phyloP scores from a whole-genome alignment of 2,329 filamentous ascomycete species.

The Pyrenochaeta sp. region DNA sequence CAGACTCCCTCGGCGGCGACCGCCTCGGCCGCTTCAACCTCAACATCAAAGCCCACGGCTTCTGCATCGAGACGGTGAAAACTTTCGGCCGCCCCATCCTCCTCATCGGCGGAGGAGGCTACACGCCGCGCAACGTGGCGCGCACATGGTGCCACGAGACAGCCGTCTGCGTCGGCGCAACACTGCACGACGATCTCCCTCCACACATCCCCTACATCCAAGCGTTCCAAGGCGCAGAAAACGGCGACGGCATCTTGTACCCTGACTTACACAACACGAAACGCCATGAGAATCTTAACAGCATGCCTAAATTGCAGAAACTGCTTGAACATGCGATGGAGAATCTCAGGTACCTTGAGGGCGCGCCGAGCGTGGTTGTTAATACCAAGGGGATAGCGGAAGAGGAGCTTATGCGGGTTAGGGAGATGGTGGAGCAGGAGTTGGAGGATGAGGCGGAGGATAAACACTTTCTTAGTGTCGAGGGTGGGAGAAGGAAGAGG shows the following conservation, averaged over 20 bases:
- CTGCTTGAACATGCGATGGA: slow-evolving; percentile 82
- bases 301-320: slow-evolving; percentile 75
- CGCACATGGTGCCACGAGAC: slow-evolving; percentile 98
- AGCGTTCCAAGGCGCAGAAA: slow-evolving; percentile 83
- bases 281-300: slow-evolving; percentile 78
- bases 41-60: slow-evolving; percentile 92
- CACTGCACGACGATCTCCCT: slow-evolving; percentile 77
- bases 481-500: slow-evolving; percentile 49
- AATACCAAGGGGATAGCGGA: slow-evolving; percentile 83
- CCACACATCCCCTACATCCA: slow-evolving; percentile 83
- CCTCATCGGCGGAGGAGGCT: slow-evolving; percentile 92
- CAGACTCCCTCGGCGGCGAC: slow-evolving; percentile 93
- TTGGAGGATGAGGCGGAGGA: slow-evolving; percentile 72
- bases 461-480: slow-evolving; percentile 66
- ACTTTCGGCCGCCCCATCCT: slow-evolving; percentile 80
- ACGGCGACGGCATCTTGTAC: slow-evolving; percentile 74
- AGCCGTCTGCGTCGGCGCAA: slow-evolving; percentile 80
- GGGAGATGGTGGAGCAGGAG: slow-evolving; percentile 73
- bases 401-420: slow-evolving; percentile 63
- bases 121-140: slow-evolving; percentile 95
- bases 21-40: slow-evolving; percentile 95
- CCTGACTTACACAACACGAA: slow-evolving; percentile 84
- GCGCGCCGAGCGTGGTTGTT: slow-evolving; percentile 77
- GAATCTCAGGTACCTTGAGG: slow-evolving; percentile 84
- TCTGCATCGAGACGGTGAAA: slow-evolving; percentile 91